These are phyloP conservation scores for Geotrichum histeridarum DNA, from an alignment of 1,139 yeast species.

Conservation along the genomic window DNA sequence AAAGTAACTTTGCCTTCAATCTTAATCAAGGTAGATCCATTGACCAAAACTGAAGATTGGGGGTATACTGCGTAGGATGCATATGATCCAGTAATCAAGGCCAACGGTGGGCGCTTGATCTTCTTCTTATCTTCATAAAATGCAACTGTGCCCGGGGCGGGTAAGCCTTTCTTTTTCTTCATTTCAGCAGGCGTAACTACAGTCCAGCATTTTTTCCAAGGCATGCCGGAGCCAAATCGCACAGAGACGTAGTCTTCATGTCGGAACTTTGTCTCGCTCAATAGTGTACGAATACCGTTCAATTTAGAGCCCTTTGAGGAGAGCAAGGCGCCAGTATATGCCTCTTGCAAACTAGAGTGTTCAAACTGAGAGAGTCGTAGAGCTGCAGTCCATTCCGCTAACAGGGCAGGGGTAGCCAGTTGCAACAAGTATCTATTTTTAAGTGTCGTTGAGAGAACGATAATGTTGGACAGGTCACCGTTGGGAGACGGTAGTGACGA, in stretches of 20 bases:
- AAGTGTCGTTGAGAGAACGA: slow-evolving; percentile 83
- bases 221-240: slow-evolving; percentile 94
- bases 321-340: slow-evolving; percentile 88
- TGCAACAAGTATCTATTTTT: slow-evolving; percentile 82
- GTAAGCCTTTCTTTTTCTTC: slow-evolving; percentile 43
- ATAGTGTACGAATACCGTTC: slow-evolving; percentile 77
- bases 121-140: slow-evolving; percentile 40
- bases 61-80: slow-evolving; percentile 91
- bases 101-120: slow-evolving; percentile 72
- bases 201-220: slow-evolving; percentile 92
- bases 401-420: slow-evolving; percentile 44
- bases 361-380: slow-evolving; percentile 76
- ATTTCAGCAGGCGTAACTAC: slow-evolving; percentile 69
- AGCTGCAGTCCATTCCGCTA: slow-evolving; percentile 69
- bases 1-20: slow-evolving; percentile 77
- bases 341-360: slow-evolving; percentile 78
- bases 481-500: slow-evolving; percentile 56
- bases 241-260: slow-evolving; percentile 96
- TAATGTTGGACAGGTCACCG: slow-evolving; percentile 66
- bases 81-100: slow-evolving; percentile 63
- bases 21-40: slow-evolving; percentile 81
- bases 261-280: slow-evolving; percentile 77
- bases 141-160: slow-evolving; percentile 37
- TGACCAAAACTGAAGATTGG: slow-evolving; percentile 70
- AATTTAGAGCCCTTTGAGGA: slow-evolving; percentile 82